A percentile compares a stretch with the other conserved stretches of the same genome.
These are phyloP conservation scores for Mucor piriformis DNA, from an alignment of 371 early-diverging fungal species.

Conservation along the genomic window DNA sequence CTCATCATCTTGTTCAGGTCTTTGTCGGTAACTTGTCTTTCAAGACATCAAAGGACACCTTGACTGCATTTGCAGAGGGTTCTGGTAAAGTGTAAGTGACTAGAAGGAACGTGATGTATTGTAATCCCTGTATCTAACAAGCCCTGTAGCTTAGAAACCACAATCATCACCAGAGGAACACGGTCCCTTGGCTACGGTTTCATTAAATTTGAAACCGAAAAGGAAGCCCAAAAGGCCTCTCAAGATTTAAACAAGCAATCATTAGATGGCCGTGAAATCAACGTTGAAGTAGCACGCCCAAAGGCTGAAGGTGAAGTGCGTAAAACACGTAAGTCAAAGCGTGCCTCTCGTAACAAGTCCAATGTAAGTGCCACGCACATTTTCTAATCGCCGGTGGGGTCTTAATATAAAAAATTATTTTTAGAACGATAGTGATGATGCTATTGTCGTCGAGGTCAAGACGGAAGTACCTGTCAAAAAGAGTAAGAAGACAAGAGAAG, in stretches of 20 bases:
- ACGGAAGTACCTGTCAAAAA: conserved; percentile 1
- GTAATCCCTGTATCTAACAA: background rate
- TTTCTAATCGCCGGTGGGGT: background rate
- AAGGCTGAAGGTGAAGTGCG: conserved; percentile 16
- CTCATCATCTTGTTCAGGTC: conserved; percentile 51
- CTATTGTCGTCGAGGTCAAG: background rate
- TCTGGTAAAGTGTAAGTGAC: conserved; percentile 77
- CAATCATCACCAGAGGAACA: conserved; percentile 73
- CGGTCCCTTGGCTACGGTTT: conserved; percentile 94
- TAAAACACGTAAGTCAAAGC: conserved; percentile 8
- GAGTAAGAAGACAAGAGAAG: background rate
- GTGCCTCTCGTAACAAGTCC: background rate
- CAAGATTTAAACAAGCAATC: conserved; percentile 68
- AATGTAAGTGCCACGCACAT: background rate
- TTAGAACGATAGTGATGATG: background rate
- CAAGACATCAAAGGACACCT: conserved; percentile 76
- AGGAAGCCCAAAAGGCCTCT: conserved; percentile 76
- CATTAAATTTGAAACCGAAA: conserved; percentile 78
- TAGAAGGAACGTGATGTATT: too few species aligned
- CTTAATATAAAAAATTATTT: conserved; percentile 2
- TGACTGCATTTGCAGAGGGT: conserved; percentile 73
- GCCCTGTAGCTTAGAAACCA: conserved; percentile 52
- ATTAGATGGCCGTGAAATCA: conserved; percentile 81
- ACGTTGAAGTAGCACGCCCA: conserved; percentile 87
- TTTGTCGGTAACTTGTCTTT: conserved; percentile 96